Evolutionary conservation across 208 protist species (phyloP).

Genomic region (Leptomonas seymouri): DNA sequence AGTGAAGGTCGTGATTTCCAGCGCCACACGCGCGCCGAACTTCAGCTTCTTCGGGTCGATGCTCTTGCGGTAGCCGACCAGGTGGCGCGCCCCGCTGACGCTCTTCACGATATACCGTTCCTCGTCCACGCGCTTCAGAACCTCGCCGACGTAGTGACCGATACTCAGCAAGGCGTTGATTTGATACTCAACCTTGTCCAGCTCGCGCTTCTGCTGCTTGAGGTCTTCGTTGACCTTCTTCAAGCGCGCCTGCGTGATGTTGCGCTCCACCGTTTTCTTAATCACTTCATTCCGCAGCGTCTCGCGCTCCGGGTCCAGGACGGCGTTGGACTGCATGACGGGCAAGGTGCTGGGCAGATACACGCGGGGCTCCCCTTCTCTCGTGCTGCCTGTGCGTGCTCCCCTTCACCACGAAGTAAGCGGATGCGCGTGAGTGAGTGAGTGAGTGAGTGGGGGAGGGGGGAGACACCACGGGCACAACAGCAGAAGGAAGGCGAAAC

Average conservation of each 20-base stretch:
- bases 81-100: conserved; percentile 98
- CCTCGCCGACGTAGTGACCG: conserved; percentile 99
- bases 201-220: conserved; percentile 83
- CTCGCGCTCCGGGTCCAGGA: conserved; percentile 66
- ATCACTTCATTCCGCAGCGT: conserved; percentile 55
- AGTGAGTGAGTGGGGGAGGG: too few species aligned
- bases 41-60: conserved; percentile 96
- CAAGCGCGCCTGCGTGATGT: conserved; percentile 61
- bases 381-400: too few species aligned
- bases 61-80: conserved; percentile 97
- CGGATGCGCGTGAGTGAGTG: background rate
- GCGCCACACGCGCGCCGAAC: conserved; percentile 96
- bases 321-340: conserved; percentile 59
- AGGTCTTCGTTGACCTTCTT: conserved; percentile 46
- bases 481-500: too few species aligned
- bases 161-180: conserved; percentile 98
- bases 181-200: conserved; percentile 97
- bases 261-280: conserved; percentile 57
- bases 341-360: too few species aligned
- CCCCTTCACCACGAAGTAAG: too few species aligned
- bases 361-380: too few species aligned
- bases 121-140: conserved; percentile 96
- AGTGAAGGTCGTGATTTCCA: conserved; percentile 99
- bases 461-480: too few species aligned
- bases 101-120: conserved; percentile 99